These are phyloP conservation scores for Begonia loranthoides DNA, from an alignment of 306 rosid species.

Conservation along the genomic window DNA sequence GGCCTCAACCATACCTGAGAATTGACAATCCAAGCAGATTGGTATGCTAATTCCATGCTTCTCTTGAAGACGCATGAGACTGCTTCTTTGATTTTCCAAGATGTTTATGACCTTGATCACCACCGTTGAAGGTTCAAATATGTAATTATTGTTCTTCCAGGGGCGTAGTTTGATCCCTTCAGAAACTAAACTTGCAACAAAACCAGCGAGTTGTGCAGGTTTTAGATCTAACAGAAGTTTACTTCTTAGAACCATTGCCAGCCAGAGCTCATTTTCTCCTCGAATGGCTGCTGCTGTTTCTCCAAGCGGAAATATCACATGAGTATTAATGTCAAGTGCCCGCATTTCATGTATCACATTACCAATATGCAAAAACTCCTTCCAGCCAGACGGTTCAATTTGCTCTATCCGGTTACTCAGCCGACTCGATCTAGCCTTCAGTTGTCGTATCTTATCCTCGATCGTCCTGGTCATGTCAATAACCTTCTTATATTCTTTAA, in stretches of 20 bases:
- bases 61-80: conserved; percentile 50
- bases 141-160: conserved; percentile 54
- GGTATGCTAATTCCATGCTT: conserved; percentile 56
- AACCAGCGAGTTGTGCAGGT: conserved; percentile 81
- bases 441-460: conserved; percentile 73
- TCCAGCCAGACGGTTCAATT: conserved; percentile 99
- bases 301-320: conserved; percentile 68
- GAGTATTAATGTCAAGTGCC: conserved; percentile 65
- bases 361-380: conserved; percentile 89
- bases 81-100: conserved; percentile 55
- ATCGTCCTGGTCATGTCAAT: conserved; percentile 38
- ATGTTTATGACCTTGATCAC: conserved; percentile 31
- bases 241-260: conserved; percentile 84
- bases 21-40: conserved; percentile 73
- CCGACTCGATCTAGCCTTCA: conserved; percentile 64
- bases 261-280: conserved; percentile 97
- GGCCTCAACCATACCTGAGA: conserved; percentile 96
- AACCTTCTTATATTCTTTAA: conserved; percentile 67
- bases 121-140: conserved; percentile 55
- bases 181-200: conserved; percentile 67
- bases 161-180: conserved; percentile 90
- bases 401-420: conserved; percentile 67
- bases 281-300: conserved; percentile 91
- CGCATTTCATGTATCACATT: conserved; percentile 79
- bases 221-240: conserved; percentile 55